Evolutionary conservation across 208 protist genomes (phyloP).

Genomic region (Acanthamoeba castellanii): DNA sequence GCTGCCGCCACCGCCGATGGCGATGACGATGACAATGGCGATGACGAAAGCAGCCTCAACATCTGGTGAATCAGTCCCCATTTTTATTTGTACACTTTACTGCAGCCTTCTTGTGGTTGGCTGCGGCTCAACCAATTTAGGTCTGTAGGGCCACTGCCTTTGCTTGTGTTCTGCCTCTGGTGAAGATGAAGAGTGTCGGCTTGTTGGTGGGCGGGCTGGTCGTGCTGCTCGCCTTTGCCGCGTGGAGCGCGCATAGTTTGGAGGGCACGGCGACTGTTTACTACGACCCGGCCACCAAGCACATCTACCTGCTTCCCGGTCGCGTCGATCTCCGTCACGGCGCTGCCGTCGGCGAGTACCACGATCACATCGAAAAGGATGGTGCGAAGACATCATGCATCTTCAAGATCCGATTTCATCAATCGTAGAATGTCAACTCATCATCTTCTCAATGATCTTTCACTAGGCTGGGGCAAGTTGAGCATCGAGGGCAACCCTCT

Average conservation of each 20-base stretch:
- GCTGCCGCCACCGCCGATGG: no score
- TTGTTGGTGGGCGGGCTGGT: neutral
- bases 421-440: neutral
- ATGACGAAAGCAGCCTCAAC: no score
- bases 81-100: no score
- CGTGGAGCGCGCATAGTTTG: neutral
- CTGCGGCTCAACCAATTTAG: no score
- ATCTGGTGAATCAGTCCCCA: no score
- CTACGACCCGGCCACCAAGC: constrained; percentile 36
- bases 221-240: neutral
- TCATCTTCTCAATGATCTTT: neutral
- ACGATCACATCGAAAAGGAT: constrained; percentile 30
- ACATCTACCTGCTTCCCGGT: neutral
- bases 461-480: neutral
- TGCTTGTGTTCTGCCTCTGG: no score
- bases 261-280: constrained; percentile 11
- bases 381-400: neutral
- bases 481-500: neutral
- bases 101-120: no score
- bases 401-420: neutral
- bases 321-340: constrained; percentile 11
- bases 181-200: no score
- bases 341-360: constrained; percentile 13
- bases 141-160: no score
- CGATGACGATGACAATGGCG: no score